These are phyloP conservation scores for Penicillium sp. DNA, from an alignment of 2,329 filamentous ascomycete genomes.

Conservation along the genomic window DNA sequence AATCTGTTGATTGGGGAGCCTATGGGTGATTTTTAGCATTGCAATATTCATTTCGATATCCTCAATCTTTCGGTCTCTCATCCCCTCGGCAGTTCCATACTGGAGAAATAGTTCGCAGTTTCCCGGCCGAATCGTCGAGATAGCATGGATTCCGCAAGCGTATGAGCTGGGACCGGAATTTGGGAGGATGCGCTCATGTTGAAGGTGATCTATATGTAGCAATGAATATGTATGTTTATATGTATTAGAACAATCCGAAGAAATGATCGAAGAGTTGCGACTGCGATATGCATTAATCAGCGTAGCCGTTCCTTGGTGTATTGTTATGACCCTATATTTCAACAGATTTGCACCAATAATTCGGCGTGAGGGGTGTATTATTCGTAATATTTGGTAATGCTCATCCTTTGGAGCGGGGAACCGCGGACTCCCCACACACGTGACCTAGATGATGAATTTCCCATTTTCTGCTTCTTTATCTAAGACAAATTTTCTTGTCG, in stretches of 20 bases:
- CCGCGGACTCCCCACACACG: conserved; percentile 20
- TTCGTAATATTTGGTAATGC: conserved; percentile 6
- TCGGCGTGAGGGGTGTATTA: neutral
- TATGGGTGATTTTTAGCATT: conserved; percentile 18
- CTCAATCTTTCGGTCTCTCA: neutral
- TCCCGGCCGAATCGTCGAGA: conserved; percentile 51
- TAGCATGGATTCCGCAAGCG: conserved; percentile 58
- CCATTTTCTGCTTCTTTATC: neutral
- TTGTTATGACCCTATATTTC: conserved; percentile 1
- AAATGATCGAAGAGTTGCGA: neutral
- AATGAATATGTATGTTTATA: neutral
- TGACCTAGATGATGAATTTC: conserved; percentile 8
- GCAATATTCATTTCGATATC: neutral
- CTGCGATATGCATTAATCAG: conserved; percentile 20
- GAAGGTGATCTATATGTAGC: conserved; percentile 2
- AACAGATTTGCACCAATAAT: conserved; percentile 15
- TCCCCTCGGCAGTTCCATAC: conserved; percentile 29
- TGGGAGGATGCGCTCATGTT: conserved; percentile 32
- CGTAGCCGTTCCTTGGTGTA: conserved; percentile 7
- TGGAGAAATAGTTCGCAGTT: conserved; percentile 53
- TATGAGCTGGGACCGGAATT: conserved; percentile 60
- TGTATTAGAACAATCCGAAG: neutral
- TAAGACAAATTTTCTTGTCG: neutral
- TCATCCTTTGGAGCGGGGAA: conserved; percentile 12
- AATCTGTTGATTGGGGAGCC: conserved; percentile 52